Evolutionary conservation across 176 grass and related monocot genomes (phyloP).

Genomic region (Aegilops umbellulata): DNA sequence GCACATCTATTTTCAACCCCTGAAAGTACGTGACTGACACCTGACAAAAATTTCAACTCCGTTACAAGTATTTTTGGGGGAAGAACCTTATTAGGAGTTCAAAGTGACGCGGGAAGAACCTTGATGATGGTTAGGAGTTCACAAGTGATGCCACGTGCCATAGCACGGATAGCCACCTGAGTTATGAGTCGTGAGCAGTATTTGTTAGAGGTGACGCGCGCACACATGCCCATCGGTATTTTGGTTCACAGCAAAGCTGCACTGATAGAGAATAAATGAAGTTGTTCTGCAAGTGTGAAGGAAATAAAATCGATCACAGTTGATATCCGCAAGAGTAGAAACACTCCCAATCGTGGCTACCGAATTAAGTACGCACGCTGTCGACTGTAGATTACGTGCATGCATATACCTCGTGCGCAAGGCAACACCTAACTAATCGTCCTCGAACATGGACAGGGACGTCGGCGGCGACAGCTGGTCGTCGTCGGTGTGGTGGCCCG

Average conservation of each 20-base stretch:
- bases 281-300: not conserved
- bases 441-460: not conserved
- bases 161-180: not conserved
- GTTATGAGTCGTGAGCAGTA: not conserved
- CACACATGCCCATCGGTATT: not conserved
- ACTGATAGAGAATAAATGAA: not conserved
- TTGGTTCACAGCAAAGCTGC: not conserved
- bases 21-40: too few relatives aligned
- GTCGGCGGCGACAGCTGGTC: not conserved
- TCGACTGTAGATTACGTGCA: not conserved
- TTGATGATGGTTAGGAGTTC: too few relatives aligned
- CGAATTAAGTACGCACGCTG: not conserved
- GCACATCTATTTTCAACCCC: too few relatives aligned
- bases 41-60: too few relatives aligned
- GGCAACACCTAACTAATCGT: not conserved
- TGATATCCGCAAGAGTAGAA: not conserved
- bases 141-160: too few relatives aligned
- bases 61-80: too few relatives aligned
- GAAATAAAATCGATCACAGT: not conserved
- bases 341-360: too few relatives aligned
- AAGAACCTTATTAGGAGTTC: too few relatives aligned
- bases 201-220: not conserved
- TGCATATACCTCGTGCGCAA: not conserved
- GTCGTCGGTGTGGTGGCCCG: not conserved
- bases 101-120: too few relatives aligned